A percentile compares a stretch with the other conserved stretches of the same genome.
Conservation (phyloP, 1,284 basidiomycete species). For the Cryptococcus sp. region DNA sequence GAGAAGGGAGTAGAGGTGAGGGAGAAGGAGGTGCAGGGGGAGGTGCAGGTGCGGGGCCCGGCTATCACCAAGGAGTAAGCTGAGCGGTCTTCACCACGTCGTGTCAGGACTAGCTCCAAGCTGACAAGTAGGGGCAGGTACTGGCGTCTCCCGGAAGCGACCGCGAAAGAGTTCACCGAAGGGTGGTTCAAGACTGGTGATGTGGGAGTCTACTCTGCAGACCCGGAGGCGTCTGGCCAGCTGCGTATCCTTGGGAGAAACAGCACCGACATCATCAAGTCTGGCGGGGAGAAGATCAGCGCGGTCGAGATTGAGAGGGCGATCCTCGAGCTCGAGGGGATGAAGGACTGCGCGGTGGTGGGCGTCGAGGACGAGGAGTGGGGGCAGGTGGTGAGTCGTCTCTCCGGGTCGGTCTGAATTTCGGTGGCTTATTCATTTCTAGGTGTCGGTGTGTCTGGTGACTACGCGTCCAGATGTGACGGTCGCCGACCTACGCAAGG, state of each 20-base stretch:
- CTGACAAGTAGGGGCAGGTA: constrained; percentile 20
- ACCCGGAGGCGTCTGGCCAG: constrained; percentile 21
- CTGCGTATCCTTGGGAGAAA: constrained; percentile 38
- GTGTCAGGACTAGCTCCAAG: too few species aligned
- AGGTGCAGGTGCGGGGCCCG: constrained; percentile 39
- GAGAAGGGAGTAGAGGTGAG: constrained; percentile 15
- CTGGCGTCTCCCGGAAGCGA: constrained; percentile 40
- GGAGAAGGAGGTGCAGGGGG: constrained; percentile 29
- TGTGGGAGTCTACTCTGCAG: constrained; percentile 34
- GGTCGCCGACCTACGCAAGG: constrained; percentile 22
- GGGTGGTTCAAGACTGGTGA: constrained; percentile 50
- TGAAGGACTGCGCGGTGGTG: constrained; percentile 45
- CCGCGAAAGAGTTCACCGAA: constrained; percentile 33
- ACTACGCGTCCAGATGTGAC: constrained; percentile 17
- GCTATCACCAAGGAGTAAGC: constrained; percentile 36
- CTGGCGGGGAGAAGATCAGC: constrained; percentile 45
- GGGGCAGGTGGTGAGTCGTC: constrained; percentile 40
- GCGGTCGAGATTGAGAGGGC: constrained; percentile 46
- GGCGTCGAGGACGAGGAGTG: constrained; percentile 42
- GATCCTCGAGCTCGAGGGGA: constrained; percentile 36
- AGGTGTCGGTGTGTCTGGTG: constrained; percentile 30
- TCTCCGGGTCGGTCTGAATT: not conserved
- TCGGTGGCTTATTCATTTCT: not conserved
- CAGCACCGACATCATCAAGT: constrained; percentile 42
- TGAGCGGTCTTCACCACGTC: not conserved